phyloP scores from a whole-genome alignment of 345 rosid genomes.

The Alliaria petiolata region DNA sequence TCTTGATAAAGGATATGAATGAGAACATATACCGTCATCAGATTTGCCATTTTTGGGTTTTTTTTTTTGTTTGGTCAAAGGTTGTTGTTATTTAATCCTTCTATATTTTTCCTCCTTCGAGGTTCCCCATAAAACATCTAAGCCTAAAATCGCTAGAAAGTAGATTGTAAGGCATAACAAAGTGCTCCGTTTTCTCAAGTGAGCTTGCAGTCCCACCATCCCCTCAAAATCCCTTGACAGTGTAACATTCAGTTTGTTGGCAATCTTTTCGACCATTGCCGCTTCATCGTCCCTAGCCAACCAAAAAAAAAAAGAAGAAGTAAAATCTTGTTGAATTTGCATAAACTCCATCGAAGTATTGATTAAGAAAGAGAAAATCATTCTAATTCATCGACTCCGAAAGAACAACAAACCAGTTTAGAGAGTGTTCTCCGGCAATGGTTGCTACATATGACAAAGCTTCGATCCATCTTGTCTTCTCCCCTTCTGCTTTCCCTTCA shows the following conservation, averaged over 20 bases:
- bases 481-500: background rate
- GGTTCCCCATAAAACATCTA: background rate
- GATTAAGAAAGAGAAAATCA: background rate
- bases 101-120: background rate
- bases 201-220: constrained; percentile 4
- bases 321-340: background rate
- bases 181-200: background rate
- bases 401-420: background rate
- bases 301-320: background rate
- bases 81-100: no score
- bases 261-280: background rate
- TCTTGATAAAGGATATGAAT: no score
- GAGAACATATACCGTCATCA: no score
- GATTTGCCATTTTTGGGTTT: no score
- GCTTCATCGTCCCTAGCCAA: background rate
- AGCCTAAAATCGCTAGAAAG: background rate
- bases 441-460: background rate
- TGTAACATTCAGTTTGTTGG: background rate
- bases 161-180: background rate
- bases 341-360: background rate
- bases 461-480: background rate
- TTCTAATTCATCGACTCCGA: background rate
- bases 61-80: no score
- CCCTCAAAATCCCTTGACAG: background rate
- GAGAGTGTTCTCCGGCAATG: background rate